Base-by-base conservation (phyloP, 805 yeast species). In the Saturnispora sanitii region DNA sequence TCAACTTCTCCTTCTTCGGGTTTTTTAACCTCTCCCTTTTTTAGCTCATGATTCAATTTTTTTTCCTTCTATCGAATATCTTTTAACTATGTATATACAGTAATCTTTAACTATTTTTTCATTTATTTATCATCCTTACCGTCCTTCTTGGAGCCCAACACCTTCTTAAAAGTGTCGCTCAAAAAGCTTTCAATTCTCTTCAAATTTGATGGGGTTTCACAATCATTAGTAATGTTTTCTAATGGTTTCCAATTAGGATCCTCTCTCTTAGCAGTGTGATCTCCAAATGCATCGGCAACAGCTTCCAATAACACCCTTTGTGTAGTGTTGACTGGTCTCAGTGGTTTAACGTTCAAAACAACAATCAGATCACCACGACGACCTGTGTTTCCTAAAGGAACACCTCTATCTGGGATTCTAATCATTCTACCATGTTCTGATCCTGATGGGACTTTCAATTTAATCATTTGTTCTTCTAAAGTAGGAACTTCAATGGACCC, bases 401-500 rank as follows among this genome's bases (percentile, higher is more conserved):
- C 82, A 45, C 99, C 99, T 62, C 78, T 78, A 35, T 79, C 86
- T 4, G 95, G 84, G 39, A 92, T 76, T 11, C 82, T 78, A 38
- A 88, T 73, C 18, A 68, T 68, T 40, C 78, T 73, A 20, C 90
- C 94, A 31, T 73, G 65, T 55, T 84, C 94, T 0, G 95, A 83
- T 1, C 96, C 97, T 0, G 83, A 65, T 38, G 94, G 79, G 11
- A 92, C 79, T 60, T 77, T 84, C 42, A 92, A 62, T 58, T 86
- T 82, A 38, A 94, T 66, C 27, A 71, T 71, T 31, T 73, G 73
- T 4, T 94, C 96, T 32, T 61, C 64, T 21, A 92, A 73, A 0
- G 98, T 90, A 26, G 97, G 97, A n/a, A 92, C 75, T 37, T 81
- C 76, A 18, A 92, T 72, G 34, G 75, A 77, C 29, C 99, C 99